Evolutionary conservation across 192 early-diverging fungal genomes (phyloP).

Genomic region (Backusella tarrabulga): DNA sequence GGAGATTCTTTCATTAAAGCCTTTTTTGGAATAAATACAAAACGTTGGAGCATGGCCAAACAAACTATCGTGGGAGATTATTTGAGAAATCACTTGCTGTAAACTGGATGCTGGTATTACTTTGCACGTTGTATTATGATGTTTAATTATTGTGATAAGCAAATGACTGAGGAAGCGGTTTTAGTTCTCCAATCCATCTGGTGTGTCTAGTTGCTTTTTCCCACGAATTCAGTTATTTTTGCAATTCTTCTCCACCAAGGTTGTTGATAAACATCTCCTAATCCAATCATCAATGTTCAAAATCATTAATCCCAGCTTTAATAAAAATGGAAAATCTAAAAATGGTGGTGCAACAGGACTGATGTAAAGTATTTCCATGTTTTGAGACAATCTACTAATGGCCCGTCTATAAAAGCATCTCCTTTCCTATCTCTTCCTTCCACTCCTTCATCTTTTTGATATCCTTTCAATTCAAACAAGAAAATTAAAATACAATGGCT

Average conservation of each 20-base stretch:
- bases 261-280: neutral
- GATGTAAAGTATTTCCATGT: neutral
- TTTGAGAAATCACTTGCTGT: neutral
- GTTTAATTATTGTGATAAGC: neutral
- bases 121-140: neutral
- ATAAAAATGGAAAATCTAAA: slow-evolving; percentile 5
- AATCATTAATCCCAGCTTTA: neutral
- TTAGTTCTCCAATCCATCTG: neutral
- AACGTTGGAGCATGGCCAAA: neutral
- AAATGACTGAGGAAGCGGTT: neutral
- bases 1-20: neutral
- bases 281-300: slow-evolving; percentile 3
- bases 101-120: neutral
- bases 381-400: neutral
- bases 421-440: neutral
- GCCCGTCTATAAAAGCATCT: neutral
- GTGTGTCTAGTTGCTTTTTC: neutral
- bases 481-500: neutral
- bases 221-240: slow-evolving; percentile 4
- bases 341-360: slow-evolving; percentile 2
- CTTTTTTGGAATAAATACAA: neutral
- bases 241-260: neutral
- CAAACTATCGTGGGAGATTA: neutral
- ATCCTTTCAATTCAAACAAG: neutral
- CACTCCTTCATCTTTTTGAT: neutral